A percentile compares a stretch with the other conserved stretches of the same genome.
These are phyloP conservation scores for Petrea volubilis DNA, from an alignment of 257 asterid genomes.

Conservation along the genomic window DNA sequence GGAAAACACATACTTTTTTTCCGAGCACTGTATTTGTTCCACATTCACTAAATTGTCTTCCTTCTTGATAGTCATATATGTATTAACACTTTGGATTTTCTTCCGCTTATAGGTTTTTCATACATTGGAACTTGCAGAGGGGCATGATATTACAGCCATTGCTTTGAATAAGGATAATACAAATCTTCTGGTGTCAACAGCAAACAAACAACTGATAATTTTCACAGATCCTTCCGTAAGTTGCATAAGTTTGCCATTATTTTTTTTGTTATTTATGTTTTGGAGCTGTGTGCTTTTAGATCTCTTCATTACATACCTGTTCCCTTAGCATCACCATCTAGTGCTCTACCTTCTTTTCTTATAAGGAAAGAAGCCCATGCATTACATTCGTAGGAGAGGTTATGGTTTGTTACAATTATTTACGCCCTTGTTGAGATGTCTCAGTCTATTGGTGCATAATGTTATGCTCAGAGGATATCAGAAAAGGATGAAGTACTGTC, in stretches of 20 bases:
- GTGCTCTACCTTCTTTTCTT: background rate
- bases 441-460: background rate
- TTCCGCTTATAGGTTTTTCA: conserved; percentile 61
- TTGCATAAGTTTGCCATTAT: conserved; percentile 22
- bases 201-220: conserved; percentile 76
- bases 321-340: background rate
- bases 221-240: conserved; percentile 97
- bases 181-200: conserved; percentile 88
- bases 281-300: background rate
- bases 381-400: background rate
- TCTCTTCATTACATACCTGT: background rate
- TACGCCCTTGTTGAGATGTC: background rate
- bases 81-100: conserved; percentile 10
- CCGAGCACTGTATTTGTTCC: conserved; percentile 9
- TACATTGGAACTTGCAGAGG: conserved; percentile 66
- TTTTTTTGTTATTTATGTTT: background rate
- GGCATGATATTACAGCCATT: conserved; percentile 73
- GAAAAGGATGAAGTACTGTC: background rate
- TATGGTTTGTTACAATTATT: background rate
- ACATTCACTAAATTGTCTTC: background rate
- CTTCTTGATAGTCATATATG: background rate
- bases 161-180: conserved; percentile 84
- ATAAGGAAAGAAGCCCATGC: background rate
- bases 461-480: background rate
- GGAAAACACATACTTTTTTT: too few relatives aligned